Base-by-base conservation (phyloP, 1,284 basidiomycete genomes). In the Cryptococcus maquisensis region DNA sequence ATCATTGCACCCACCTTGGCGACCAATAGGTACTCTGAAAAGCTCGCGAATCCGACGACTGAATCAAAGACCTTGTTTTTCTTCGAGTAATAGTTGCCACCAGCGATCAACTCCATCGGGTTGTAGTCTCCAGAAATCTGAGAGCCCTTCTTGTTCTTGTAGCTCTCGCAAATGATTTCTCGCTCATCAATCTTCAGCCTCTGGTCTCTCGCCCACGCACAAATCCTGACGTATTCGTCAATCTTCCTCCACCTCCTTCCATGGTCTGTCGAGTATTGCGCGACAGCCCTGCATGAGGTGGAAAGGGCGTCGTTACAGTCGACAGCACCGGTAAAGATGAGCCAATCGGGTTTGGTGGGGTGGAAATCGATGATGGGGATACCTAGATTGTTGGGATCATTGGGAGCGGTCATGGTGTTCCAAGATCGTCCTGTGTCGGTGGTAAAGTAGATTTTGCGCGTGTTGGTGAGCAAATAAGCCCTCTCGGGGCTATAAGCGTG, bases 21-120 rank as follows among this genome's bases (percentile, higher is more conserved):
- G 21, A 97, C 93, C 40, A 98, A 84, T 67, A 98, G 80, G 72
- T 87, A 98, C 78, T 98, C 90, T 3, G 90, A 90, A 76, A 98
- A 98, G 71, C 93, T 95, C 0, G 96, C 87, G 78, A 94, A 97
- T 3, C 95, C 95, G 60, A 94, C 89, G 51, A 98, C 85, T 41
- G 85, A 80, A 47, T 90, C 83, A 68, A 98, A 98, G 26, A 98
- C 73, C 66, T 82, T 86, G 59, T 80, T 83, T 78, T 84, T 87
- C 60, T 81, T 82, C 44, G 65, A 66, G 74, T 86, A 98, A 77
- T 85, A 96, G 53, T 86, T 81, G 13, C 80, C 75, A 1, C 96
- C 95, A 7, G 84, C 82, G 35, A 96, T 81, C 47, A 98, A 79
- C 72, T 94, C 82, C 47, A 98, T 68, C 4, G 86, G 83, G 66